Evolutionary conservation across 2,329 filamentous ascomycete genomes (phyloP).

Genomic region (Fusarium sp.): DNA sequence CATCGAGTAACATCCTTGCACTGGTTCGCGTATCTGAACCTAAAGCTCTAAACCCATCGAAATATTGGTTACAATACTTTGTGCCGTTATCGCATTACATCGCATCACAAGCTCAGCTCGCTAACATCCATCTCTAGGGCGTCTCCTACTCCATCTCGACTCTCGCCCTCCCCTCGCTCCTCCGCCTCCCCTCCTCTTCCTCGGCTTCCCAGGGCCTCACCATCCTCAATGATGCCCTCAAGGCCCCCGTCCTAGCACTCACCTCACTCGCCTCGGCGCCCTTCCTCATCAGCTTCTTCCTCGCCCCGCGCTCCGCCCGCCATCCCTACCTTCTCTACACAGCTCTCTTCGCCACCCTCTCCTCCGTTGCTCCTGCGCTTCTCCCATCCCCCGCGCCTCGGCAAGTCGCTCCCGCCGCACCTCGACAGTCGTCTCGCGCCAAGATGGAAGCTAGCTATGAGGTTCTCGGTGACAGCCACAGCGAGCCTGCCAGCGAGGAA

Average conservation of each 20-base stretch:
- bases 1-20: not conserved
- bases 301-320: conserved; percentile 78
- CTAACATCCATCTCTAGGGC: conserved; percentile 67
- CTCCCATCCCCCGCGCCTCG: conserved; percentile 51
- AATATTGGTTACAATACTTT: not conserved
- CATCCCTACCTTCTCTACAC: conserved; percentile 95
- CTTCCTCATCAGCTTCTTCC: conserved; percentile 79
- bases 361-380: conserved; percentile 64
- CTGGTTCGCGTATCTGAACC: not conserved
- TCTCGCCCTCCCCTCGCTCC: conserved; percentile 81
- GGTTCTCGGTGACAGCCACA: conserved; percentile 67
- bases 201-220: conserved; percentile 77
- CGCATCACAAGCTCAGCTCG: not conserved
- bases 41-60: not conserved
- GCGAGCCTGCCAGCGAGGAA: conserved; percentile 61
- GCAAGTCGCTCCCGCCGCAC: conserved; percentile 43
- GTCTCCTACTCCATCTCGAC: conserved; percentile 86
- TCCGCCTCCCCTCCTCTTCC: conserved; percentile 80
- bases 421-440: conserved; percentile 47
- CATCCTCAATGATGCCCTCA: conserved; percentile 71
- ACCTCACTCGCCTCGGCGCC: conserved; percentile 75
- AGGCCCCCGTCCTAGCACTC: conserved; percentile 73
- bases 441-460: conserved; percentile 79
- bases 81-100: conserved; percentile 7
- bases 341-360: conserved; percentile 72